Percentiles rank a stretch among this genome's conserved stretches.
Evolutionary conservation across 208 protist species (phyloP).

Genomic region (Leishmania martiniquensis): DNA sequence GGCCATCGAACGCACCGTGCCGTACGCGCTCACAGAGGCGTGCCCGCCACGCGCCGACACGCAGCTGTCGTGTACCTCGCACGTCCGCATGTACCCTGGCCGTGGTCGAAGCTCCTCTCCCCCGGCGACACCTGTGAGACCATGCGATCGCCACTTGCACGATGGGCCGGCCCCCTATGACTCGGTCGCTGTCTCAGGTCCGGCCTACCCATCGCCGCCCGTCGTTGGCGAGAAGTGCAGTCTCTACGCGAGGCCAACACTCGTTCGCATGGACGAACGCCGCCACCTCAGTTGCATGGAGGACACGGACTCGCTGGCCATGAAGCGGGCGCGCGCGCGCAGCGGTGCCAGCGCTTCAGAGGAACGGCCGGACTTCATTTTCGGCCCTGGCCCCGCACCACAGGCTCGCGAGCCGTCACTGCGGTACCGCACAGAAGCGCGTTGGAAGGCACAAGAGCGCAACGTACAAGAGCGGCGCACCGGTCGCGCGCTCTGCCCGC

Average conservation of each 20-base stretch:
- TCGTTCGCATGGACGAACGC: conserved; percentile 38
- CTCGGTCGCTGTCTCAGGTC: conserved; percentile 35
- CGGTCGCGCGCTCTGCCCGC: conserved; percentile 53
- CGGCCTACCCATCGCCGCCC: conserved; percentile 71
- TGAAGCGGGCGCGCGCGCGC: conserved; percentile 53
- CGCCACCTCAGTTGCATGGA: conserved; percentile 25
- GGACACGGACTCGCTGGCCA: conserved; percentile 45
- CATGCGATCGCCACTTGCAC: conserved; percentile 33
- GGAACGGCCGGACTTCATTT: conserved; percentile 52
- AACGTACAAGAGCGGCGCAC: conserved; percentile 40
- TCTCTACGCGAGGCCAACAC: conserved; percentile 32
- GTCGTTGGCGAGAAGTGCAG: conserved; percentile 50
- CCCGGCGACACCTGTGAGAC: conserved; percentile 11
- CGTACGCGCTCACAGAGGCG: conserved; percentile 60
- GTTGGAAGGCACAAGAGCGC: conserved; percentile 52
- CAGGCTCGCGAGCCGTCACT: conserved; percentile 34
- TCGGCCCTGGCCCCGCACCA: conserved; percentile 29
- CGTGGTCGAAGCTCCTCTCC: conserved; percentile 40
- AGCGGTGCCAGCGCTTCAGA: conserved; percentile 32
- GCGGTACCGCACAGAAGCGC: conserved; percentile 46
- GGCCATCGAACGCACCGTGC: conserved; percentile 37
- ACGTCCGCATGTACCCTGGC: conserved; percentile 39
- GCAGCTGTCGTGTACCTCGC: conserved; percentile 13
- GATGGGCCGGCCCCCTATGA: conserved; percentile 49
- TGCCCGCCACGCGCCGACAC: conserved; percentile 44